Conservation (phyloP, 2,329 filamentous ascomycete species). For the Tothia fuscella region DNA sequence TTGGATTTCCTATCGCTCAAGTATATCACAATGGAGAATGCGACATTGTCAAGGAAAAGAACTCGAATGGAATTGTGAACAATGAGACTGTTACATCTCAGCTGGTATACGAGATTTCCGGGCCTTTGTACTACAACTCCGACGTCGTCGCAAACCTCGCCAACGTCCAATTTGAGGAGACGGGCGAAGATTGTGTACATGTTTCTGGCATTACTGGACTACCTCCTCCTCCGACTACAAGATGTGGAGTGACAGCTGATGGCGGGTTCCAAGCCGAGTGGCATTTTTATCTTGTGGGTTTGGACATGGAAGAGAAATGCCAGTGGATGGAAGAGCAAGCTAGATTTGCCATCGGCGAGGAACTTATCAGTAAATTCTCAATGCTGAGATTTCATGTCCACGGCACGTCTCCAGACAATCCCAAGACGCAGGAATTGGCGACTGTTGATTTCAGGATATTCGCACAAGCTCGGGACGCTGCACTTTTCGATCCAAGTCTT, state of each 20-base stretch:
- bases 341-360: constrained; percentile 11
- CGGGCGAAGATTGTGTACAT: constrained; percentile 2
- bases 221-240: constrained; percentile 3
- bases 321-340: constrained; percentile 18
- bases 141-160: constrained; percentile 22
- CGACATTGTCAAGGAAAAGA: constrained; percentile 32
- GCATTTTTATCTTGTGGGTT: constrained; percentile 16
- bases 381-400: constrained; percentile 12
- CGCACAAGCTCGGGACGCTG: constrained; percentile 2
- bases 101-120: constrained; percentile 29
- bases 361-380: constrained; percentile 9
- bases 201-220: background rate
- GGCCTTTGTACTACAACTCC: constrained; percentile 24
- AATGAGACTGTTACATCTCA: constrained; percentile 15
- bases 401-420: constrained; percentile 10
- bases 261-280: constrained; percentile 13
- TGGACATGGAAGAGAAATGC: constrained; percentile 20
- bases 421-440: constrained; percentile 15
- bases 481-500: constrained; percentile 9
- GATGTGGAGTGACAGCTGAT: constrained; percentile 17
- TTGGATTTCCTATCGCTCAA: constrained; percentile 35
- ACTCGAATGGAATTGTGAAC: constrained; percentile 13
- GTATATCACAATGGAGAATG: constrained; percentile 29
- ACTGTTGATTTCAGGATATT: constrained; percentile 17
- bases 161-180: constrained; percentile 13